Evolutionary conservation across 192 early-diverging fungal genomes (phyloP).

Genomic region (Backusella morwellensis): DNA sequence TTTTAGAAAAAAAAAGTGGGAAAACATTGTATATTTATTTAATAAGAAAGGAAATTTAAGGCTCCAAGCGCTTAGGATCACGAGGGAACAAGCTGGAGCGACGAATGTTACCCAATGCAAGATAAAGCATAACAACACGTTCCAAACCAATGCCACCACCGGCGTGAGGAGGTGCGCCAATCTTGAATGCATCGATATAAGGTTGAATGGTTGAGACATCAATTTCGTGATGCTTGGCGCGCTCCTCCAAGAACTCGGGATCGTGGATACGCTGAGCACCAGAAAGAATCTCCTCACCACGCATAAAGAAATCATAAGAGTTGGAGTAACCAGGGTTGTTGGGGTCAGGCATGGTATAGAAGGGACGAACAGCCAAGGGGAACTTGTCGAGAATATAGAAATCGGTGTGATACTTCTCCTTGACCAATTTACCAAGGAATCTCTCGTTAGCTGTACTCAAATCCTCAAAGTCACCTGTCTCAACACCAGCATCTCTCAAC

Average conservation of each 20-base stretch:
- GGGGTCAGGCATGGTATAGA: slow-evolving; percentile 99
- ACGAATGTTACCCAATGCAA: slow-evolving; percentile 93
- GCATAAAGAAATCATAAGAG: slow-evolving; percentile 99
- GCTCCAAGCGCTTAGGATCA: slow-evolving; percentile 90
- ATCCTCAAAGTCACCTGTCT: slow-evolving; percentile 93
- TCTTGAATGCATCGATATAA: slow-evolving; percentile 96
- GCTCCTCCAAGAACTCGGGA: slow-evolving; percentile 71
- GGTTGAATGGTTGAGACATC: slow-evolving; percentile 81
- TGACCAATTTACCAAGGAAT: slow-evolving; percentile 82
- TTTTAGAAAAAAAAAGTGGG: not conserved
- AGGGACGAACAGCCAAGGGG: slow-evolving; percentile 92
- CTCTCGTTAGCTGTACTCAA: slow-evolving; percentile 86
- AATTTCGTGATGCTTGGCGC: slow-evolving; percentile 73
- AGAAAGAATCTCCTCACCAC: slow-evolving; percentile 98
- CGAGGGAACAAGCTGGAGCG: slow-evolving; percentile 93
- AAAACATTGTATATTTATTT: not conserved
- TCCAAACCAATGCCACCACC: slow-evolving; percentile 97
- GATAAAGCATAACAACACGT: slow-evolving; percentile 96
- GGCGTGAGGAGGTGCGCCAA: slow-evolving; percentile 94
- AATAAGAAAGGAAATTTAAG: slow-evolving; percentile 50
- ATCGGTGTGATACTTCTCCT: slow-evolving; percentile 94
- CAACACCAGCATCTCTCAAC: slow-evolving; percentile 82
- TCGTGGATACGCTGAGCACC: slow-evolving; percentile 99
- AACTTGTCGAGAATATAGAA: slow-evolving; percentile 99
- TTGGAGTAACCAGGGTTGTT: slow-evolving; percentile 86